Conservation (phyloP, 805 yeast genomes). For the Ogataea haglerorum region DNA sequence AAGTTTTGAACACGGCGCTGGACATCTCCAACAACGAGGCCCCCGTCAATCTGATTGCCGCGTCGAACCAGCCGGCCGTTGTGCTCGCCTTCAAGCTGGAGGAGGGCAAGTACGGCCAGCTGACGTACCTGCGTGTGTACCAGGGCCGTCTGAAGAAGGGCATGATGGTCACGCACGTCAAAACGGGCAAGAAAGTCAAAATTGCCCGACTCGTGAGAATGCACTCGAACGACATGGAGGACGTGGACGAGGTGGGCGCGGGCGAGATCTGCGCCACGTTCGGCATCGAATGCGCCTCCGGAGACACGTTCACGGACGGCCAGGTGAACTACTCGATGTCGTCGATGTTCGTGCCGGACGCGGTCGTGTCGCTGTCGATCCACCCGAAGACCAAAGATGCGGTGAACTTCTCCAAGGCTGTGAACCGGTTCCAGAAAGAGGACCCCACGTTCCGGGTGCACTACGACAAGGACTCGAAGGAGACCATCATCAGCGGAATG, state of each 20-base stretch:
- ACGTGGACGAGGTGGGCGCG: conserved; percentile 89
- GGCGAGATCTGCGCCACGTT: conserved; percentile 99
- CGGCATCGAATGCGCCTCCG: conserved; percentile 98
- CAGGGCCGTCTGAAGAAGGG: conserved; percentile 96
- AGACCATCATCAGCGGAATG: conserved; percentile 95
- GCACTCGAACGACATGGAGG: conserved; percentile 99
- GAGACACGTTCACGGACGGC: conserved; percentile 95
- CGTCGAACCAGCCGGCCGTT: conserved; percentile 75
- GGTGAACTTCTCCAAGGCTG: conserved; percentile 90
- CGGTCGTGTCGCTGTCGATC: conserved; percentile 91
- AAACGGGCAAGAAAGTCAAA: conserved; percentile 90
- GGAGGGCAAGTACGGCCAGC: conserved; percentile 97
- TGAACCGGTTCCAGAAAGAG: conserved; percentile 96
- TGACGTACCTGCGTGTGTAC: conserved; percentile 93
- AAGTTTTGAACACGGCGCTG: conserved; percentile 84
- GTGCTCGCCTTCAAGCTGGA: conserved; percentile 98
- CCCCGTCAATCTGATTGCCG: conserved; percentile 71
- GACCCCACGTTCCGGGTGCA: conserved; percentile 97
- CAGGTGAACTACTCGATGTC: conserved; percentile 81
- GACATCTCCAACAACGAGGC: conserved; percentile 64
- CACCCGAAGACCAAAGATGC: conserved; percentile 84
- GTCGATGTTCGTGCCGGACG: conserved; percentile 98
- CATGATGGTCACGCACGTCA: conserved; percentile 78
- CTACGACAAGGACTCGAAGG: conserved; percentile 87
- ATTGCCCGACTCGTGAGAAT: conserved; percentile 92